Base-by-base conservation (phyloP, 2,329 filamentous ascomycete species). In the Sporothrix globosa region DNA sequence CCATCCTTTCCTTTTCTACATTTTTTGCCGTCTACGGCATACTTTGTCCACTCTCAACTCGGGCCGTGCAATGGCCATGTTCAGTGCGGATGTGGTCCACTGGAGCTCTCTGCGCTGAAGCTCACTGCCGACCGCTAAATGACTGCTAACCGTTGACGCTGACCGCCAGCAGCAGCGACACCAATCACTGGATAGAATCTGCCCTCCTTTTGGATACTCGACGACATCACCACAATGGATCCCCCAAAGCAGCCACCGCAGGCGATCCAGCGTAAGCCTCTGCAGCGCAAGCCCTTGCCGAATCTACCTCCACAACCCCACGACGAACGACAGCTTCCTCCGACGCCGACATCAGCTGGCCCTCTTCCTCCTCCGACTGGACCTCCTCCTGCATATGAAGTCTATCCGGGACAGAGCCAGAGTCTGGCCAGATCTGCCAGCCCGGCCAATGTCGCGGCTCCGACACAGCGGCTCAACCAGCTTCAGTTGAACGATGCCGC, bases 251-350 rank as follows among this genome's bases (percentile, higher is more conserved):
- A 53, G n/a, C 24, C 34, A 5, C 60, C 39, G n/a, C 66, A 48
- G 53, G 17, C 52, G 17, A 58, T 68, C 39, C 66, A 68, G 52
- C 66, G 66, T 34, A 68, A 68, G 66, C 63, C 63, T 2, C 63
- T 67, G 24, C 63, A 50, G 46, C 63, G 63, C 46, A 67, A 67
- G 27, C 66, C 66, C 21, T 13, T 68, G 34, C 66, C 66, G 34
- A 30, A 3, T 17, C 66, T 34, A 1, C 66, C 48, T 17, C 44
- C 63, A 50, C 46, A 53, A 39, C 3, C 9, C 41, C 41, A 44
- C 41, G 48, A 67, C 30, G 63, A 50, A 1, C 46, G 48, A 2
- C 63, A 39, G 14, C 46, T 67, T 11, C 67, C 67, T 9, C 67
- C 53, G 27, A 48, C 24, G 27, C 53, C 27, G 54, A 24, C 67